A percentile compares a stretch with the other conserved stretches of the same genome.
Evolutionary conservation across 805 yeast species (phyloP).

Genomic region (Sugiyamaella smithiae): DNA sequence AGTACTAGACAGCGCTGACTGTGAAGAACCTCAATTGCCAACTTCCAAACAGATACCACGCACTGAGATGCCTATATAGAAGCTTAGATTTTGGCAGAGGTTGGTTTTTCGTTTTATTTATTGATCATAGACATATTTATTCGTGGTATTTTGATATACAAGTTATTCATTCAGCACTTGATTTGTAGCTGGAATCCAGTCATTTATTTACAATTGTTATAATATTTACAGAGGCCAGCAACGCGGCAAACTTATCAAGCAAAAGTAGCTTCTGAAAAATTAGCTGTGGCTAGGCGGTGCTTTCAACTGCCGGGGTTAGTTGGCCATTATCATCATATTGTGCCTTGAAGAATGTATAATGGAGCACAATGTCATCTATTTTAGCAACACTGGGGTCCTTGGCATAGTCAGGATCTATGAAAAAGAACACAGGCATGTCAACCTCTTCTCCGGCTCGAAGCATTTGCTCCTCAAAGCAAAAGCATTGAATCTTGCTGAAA

Average conservation of each 20-base stretch:
- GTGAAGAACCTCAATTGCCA: background rate
- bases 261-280: no score
- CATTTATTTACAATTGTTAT: no score
- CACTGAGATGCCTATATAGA: background rate
- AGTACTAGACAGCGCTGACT: background rate
- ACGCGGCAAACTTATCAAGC: no score
- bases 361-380: constrained; percentile 83
- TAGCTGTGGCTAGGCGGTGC: no score
- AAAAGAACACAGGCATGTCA: constrained; percentile 98
- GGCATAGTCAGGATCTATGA: constrained; percentile 93
- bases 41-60: background rate
- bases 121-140: no score
- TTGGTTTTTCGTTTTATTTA: no score
- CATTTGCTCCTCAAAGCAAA: constrained; percentile 96
- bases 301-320: constrained; percentile 25
- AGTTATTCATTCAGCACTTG: no score
- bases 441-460: constrained; percentile 94
- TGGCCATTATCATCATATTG: constrained; percentile 28
- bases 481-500: constrained; percentile 95
- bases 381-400: constrained; percentile 90
- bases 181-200: no score
- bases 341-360: constrained; percentile 80
- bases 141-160: no score
- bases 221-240: no score
- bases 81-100: no score